phyloP scores from a whole-genome alignment of 2,329 filamentous ascomycete species.

The Fusarium liriodendri region DNA sequence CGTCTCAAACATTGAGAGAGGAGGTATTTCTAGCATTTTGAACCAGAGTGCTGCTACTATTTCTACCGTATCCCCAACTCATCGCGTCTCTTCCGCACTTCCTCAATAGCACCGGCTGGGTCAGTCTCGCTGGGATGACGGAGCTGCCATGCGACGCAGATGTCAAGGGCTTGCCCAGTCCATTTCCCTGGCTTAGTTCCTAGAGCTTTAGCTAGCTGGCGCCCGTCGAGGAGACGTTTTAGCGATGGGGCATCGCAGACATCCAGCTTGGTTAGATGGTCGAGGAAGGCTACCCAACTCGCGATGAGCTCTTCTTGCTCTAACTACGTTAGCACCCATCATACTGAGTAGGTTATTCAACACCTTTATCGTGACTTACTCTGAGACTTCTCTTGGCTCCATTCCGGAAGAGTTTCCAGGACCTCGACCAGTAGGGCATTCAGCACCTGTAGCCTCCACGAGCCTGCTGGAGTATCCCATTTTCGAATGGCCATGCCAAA shows the following conservation, averaged over 20 bases:
- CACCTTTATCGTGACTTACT: conserved; percentile 49
- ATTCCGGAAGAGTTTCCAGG: conserved; percentile 52
- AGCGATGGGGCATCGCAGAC: conserved; percentile 68
- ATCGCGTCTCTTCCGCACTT: conserved; percentile 62
- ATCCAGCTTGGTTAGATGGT: conserved; percentile 65
- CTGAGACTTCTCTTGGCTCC: conserved; percentile 41
- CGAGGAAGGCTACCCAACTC: conserved; percentile 66
- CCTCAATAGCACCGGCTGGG: conserved; percentile 66
- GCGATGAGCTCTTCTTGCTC: conserved; percentile 59
- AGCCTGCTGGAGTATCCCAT: conserved; percentile 72
- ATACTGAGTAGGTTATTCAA: conserved; percentile 34
- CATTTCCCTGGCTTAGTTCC: conserved; percentile 81
- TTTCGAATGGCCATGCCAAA: conserved; percentile 80
- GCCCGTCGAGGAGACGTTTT: conserved; percentile 79
- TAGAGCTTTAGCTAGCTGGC: conserved; percentile 75
- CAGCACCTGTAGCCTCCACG: conserved; percentile 79
- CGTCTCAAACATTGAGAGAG: background rate
- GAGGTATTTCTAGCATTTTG: background rate
- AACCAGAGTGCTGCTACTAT: background rate
- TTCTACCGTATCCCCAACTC: conserved; percentile 60
- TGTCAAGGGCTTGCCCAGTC: conserved; percentile 82
- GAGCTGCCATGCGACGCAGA: conserved; percentile 90
- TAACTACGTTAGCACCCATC: conserved; percentile 30
- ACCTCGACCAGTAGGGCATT: conserved; percentile 76
- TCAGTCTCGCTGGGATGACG: conserved; percentile 77